Evolutionary conservation across 805 yeast genomes (phyloP).

Genomic region (Zygosaccharomyces gambellarensis): DNA sequence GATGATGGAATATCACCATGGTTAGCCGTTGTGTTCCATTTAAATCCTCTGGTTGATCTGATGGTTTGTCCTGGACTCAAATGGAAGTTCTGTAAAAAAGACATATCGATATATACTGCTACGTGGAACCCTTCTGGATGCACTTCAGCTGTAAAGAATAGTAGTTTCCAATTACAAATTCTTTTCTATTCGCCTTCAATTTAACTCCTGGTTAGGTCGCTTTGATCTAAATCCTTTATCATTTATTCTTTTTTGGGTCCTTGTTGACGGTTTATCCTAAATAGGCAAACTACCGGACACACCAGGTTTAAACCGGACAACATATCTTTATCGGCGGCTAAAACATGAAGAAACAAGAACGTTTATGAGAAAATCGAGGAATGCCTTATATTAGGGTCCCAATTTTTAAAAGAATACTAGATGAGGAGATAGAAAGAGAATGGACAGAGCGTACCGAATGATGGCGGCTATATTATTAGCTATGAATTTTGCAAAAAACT

Average conservation of each 20-base stretch:
- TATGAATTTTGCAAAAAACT: neutral
- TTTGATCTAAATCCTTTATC: neutral
- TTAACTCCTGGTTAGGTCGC: neutral
- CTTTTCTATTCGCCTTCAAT: too few species aligned
- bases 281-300: neutral
- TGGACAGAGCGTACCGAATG: neutral
- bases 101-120: constrained; percentile 13
- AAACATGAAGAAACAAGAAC: neutral
- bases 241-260: neutral
- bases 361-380: neutral
- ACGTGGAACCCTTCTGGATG: too few species aligned
- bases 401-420: neutral
- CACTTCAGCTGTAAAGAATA: too few species aligned
- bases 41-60: constrained; percentile 44
- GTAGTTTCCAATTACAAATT: too few species aligned
- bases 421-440: too few species aligned
- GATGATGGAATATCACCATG: constrained; percentile 8
- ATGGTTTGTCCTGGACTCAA: constrained; percentile 45
- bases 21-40: constrained; percentile 31
- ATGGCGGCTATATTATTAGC: neutral
- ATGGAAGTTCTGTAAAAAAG: constrained; percentile 34
- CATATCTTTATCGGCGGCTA: neutral
- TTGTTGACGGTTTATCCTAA: constrained; percentile 2
- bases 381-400: neutral
- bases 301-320: neutral